These are phyloP conservation scores for Ilex asprella DNA, from an alignment of 257 asterid species.

Conservation along the genomic window DNA sequence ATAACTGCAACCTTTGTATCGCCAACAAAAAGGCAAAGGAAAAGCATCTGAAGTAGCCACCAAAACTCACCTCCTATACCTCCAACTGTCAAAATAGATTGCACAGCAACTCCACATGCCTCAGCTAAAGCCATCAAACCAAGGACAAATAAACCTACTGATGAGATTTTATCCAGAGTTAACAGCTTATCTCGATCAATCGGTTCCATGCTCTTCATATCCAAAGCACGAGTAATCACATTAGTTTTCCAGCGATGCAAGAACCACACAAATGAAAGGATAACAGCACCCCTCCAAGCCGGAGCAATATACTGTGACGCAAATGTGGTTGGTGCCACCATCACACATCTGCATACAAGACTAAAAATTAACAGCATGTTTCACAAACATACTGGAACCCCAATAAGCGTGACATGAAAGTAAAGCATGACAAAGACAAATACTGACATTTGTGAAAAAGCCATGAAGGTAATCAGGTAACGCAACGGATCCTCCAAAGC, in stretches of 20 bases:
- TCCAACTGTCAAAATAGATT: conserved; percentile 87
- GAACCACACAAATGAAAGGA: conserved; percentile 80
- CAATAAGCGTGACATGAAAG: not conserved
- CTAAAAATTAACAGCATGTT: conserved; percentile 10
- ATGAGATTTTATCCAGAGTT: conserved; percentile 62
- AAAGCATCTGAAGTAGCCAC: not conserved
- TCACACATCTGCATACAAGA: conserved; percentile 48
- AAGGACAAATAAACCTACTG: conserved; percentile 66
- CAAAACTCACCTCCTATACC: conserved; percentile 83
- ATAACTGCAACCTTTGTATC: too few relatives aligned
- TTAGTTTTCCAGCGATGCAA: conserved; percentile 79
- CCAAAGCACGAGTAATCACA: conserved; percentile 61
- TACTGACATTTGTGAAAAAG: conserved; percentile 75
- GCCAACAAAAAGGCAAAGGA: not conserved
- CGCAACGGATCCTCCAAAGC: conserved; percentile 85
- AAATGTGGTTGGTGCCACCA: conserved; percentile 74
- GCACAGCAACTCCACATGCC: conserved; percentile 91
- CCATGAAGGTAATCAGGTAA: conserved; percentile 63
- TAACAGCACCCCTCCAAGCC: conserved; percentile 74
- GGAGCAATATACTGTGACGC: conserved; percentile 52
- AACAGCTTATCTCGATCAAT: conserved; percentile 53
- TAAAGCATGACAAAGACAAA: conserved; percentile 4
- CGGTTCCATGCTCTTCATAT: conserved; percentile 35
- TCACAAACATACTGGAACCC: not conserved
- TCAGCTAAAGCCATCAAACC: conserved; percentile 88